These are phyloP conservation scores for Suillus subalutaceus DNA, from an alignment of 768 basidiomycete genomes.

Conservation along the genomic window DNA sequence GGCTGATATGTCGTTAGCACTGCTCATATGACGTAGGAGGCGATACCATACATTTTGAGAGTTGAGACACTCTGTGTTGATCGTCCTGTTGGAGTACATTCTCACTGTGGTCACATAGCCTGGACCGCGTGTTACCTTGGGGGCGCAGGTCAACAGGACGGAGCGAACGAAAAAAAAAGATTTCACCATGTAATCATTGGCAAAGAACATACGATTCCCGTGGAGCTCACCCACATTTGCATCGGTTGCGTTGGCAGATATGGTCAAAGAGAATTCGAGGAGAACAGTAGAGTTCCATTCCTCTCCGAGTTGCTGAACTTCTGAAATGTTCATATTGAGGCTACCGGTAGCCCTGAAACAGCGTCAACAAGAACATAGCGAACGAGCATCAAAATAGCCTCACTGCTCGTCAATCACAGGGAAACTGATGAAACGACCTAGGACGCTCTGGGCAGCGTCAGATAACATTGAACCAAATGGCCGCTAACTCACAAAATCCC, in stretches of 20 bases:
- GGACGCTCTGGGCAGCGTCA: conserved; percentile 48
- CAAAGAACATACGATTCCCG: conserved; percentile 68
- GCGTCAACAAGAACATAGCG: conserved; percentile 14
- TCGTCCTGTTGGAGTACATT: conserved; percentile 62
- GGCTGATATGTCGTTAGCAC: conserved; percentile 39
- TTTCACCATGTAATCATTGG: conserved; percentile 69
- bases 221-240: conserved; percentile 57
- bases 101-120: conserved; percentile 62
- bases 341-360: conserved; percentile 53
- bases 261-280: conserved; percentile 38
- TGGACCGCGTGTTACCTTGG: conserved; percentile 61
- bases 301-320: conserved; percentile 51
- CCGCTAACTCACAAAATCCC: conserved; percentile 63
- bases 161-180: neutral
- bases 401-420: conserved; percentile 53
- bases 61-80: conserved; percentile 69
- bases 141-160: neutral
- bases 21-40: neutral
- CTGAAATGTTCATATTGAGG: conserved; percentile 58
- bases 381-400: conserved; percentile 15
- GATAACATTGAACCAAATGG: conserved; percentile 3
- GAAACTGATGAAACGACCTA: conserved; percentile 70
- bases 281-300: conserved; percentile 52
- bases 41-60: conserved; percentile 52
- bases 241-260: conserved; percentile 39